phyloP scores from a whole-genome alignment of 2,329 filamentous ascomycete genomes.

The Sporothrix dimorphospora region DNA sequence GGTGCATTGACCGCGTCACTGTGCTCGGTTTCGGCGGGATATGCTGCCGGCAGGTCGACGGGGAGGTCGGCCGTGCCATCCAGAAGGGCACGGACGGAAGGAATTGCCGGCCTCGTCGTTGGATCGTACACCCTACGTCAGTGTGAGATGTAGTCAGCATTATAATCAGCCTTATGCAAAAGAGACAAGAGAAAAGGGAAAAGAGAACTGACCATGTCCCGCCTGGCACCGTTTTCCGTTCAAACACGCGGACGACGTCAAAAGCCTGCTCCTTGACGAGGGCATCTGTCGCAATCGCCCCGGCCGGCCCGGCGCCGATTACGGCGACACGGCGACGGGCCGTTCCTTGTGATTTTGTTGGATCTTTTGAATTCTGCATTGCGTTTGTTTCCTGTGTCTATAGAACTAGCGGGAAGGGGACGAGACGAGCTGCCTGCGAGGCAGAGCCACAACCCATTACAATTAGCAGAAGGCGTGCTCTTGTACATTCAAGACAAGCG shows the following conservation, averaged over 20 bases:
- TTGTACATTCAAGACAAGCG: conserved; percentile 6
- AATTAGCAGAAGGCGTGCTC: conserved; percentile 10
- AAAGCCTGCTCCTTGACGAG: conserved; percentile 46
- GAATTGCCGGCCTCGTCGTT: neutral
- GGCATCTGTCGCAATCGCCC: conserved; percentile 35
- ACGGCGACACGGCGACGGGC: conserved; percentile 43
- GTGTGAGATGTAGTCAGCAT: too few relatives aligned
- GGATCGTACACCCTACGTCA: neutral
- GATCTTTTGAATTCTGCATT: too few relatives aligned
- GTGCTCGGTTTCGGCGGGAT: neutral
- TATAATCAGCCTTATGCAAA: too few relatives aligned
- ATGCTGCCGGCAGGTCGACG: neutral
- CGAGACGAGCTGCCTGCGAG: neutral
- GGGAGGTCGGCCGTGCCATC: neutral
- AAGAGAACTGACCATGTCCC: conserved; percentile 36
- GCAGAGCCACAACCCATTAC: neutral
- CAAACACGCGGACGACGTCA: conserved; percentile 47
- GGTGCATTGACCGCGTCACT: neutral
- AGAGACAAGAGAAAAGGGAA: too few relatives aligned
- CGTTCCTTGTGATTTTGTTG: neutral
- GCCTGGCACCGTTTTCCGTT: conserved; percentile 41
- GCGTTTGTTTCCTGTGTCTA: too few relatives aligned
- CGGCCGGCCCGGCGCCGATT: conserved; percentile 49
- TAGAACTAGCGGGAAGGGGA: neutral
- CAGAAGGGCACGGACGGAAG: neutral